Base-by-base conservation (phyloP, 1,284 basidiomycete genomes). In the Tetrapyrgos nigripes region DNA sequence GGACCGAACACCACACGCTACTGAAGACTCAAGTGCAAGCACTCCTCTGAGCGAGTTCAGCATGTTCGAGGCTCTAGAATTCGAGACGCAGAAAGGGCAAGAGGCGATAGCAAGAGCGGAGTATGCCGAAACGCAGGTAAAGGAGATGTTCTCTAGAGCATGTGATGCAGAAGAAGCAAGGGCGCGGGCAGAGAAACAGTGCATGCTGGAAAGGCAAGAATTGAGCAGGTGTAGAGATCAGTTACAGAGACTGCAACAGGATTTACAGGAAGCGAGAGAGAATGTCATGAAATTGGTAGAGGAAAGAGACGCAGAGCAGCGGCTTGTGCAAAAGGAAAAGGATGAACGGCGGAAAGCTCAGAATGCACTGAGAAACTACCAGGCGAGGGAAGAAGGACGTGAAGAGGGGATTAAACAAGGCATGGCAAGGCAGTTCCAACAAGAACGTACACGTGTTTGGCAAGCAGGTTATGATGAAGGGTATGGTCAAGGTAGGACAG, bases 71-170 rank as follows among this genome's bases (percentile, higher is more conserved):
- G 78, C 80, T 44, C 75, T 89, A 28, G 84, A 88, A 65, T 73
- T 78, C 57, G 86, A 88, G 72, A 81, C 78, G 56, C 79, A 79
- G 44, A 76, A 82, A 47, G 83, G 81, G 26, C 81, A 83, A 53
- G 76, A 80, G 37, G 82, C 83, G 0, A 80, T 80, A 53, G 66
- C 74, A 43, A 80, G 85, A 26, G 85, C 84, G 46, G 80, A 81
- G 55, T 76, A 75, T 37, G 82, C 86, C 33, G 86, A 88, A 70
- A 67, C 73, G 17, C 77, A 77, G 48, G 77, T 78, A 52, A 80
- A 74, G 43, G 82, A 85, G 49, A 65, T 77, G 11, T 63, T 70
- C 11, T 65, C 72, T 8, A 76, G 79, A 35, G 70, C 79, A 3
- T 69, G 71, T 3, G 67, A 70, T n/a, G 76, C 79, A 5, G 84